Evolutionary conservation across 495 filamentous ascomycete species (phyloP), one percentile per base, ranked within the genome.

Genomic region (Chaetomidium leptoderma): DNA sequence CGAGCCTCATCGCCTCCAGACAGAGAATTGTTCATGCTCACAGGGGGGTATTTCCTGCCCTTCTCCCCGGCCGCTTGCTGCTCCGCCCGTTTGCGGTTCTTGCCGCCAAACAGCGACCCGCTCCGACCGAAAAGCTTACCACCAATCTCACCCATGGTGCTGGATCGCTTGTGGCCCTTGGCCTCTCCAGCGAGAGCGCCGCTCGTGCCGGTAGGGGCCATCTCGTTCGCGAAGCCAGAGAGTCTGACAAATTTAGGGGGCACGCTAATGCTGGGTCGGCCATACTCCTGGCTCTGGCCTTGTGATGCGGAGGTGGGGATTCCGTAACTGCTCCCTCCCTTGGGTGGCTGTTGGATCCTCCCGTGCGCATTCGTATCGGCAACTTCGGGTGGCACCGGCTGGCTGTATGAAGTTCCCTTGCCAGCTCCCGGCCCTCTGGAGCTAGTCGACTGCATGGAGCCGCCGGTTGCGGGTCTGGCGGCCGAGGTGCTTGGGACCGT

Each of bases 321-420:
- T 26, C 81, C 81, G 64, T 95, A 95, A 57, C 83, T 82, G 68
- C 86, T 90, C 16, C 75, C 79, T 61, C 81, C 86, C 36, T 73
- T 71, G 17, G 91, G 91, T 66, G 93, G 93, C 69, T 95, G 92
- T 55, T 91, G 85, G 58, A 98, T 87, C 62, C 87, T 87, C 59
- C 90, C 93, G 72, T 96, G 87, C 35, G 84, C 92, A 76, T 95
- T 96, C 37, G 91, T 92, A 68, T 87, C 85, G 53, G 90, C 91
- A 62, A 97, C 83, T 58, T 89, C 86, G 30, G 93, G 91, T 53
- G 89, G 89, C 63, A 87, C 83, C 44, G 93, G 92, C 72, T 90
- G 89, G 61, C 88, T 87, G 69, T 98, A 97, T 49, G 90, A 95
- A 49, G 88, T 87, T 59, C 91, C 81, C 30, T 90, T 89, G 59